A percentile compares a stretch with the other conserved stretches of the same genome.
Evolutionary conservation across 306 rosid genomes (phyloP).

Genomic region (Neltuma alba): DNA sequence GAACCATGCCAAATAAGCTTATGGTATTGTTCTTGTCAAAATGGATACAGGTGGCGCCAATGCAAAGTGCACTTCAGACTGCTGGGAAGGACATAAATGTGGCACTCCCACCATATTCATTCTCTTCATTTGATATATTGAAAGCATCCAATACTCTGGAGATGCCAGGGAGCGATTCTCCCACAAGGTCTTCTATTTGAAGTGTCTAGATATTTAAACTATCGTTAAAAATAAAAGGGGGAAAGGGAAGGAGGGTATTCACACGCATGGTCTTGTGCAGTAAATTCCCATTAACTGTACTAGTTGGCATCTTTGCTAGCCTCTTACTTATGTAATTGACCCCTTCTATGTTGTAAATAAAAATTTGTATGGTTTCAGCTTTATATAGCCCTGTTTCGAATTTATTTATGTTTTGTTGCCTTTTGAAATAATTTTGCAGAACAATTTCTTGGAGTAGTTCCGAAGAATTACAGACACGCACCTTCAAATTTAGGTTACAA

Average conservation of each 20-base stretch:
- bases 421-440: not conserved
- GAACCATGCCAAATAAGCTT: constrained; percentile 7
- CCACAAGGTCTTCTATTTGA: constrained; percentile 55
- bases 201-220: not conserved
- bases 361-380: constrained; percentile 6
- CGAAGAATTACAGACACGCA: not conserved
- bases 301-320: constrained; percentile 4
- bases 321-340: constrained; percentile 20
- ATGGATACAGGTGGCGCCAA: constrained; percentile 64
- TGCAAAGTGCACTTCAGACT: constrained; percentile 41
- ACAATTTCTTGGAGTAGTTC: not conserved
- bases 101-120: constrained; percentile 55
- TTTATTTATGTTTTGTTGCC: not conserved
- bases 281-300: not conserved
- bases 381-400: not conserved
- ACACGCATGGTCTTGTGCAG: not conserved
- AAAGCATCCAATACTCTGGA: constrained; percentile 48
- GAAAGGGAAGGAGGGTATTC: constrained; percentile 12
- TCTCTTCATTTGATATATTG: constrained; percentile 72
- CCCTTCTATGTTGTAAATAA: constrained; percentile 27
- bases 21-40: constrained; percentile 7
- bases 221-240: not conserved
- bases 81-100: constrained; percentile 57
- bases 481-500: not conserved
- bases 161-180: constrained; percentile 46